Conservation (phyloP, 2,329 filamentous ascomycete genomes). For the Neonectria coccinea region DNA sequence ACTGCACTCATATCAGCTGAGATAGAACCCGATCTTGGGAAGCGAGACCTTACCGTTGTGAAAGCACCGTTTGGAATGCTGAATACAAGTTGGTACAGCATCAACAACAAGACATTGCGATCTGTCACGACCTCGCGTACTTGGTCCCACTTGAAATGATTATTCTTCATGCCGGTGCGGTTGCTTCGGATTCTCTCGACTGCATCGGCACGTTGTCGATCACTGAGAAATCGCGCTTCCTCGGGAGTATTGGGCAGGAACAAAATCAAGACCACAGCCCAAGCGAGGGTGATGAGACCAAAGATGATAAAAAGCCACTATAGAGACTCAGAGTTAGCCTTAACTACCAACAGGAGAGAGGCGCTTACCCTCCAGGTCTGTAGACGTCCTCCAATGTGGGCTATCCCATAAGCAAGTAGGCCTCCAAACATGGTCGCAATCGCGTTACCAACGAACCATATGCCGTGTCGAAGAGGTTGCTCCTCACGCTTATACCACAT, state of each 20-base stretch:
- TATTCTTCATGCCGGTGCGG: slow-evolving; percentile 39
- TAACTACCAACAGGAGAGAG: neutral
- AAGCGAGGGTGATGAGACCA: slow-evolving; percentile 36
- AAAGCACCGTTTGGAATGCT: slow-evolving; percentile 40
- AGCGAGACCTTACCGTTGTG: slow-evolving; percentile 29
- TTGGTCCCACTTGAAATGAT: slow-evolving; percentile 39
- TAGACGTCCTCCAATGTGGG: slow-evolving; percentile 33
- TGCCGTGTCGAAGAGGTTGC: slow-evolving; percentile 39
- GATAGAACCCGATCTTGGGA: accelerated
- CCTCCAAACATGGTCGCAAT: slow-evolving; percentile 40
- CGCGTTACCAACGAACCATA: slow-evolving; percentile 41
- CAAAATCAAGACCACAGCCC: slow-evolving; percentile 28
- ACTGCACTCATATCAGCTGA: slow-evolving; percentile 23
- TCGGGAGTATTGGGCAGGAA: slow-evolving; percentile 37
- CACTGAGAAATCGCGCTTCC: slow-evolving; percentile 33
- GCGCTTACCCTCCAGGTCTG: slow-evolving; percentile 35
- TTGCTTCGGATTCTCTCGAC: slow-evolving; percentile 36
- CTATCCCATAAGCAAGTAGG: slow-evolving; percentile 37
- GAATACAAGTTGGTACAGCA: slow-evolving; percentile 35
- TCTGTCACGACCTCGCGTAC: slow-evolving; percentile 37
- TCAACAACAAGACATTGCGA: slow-evolving; percentile 36
- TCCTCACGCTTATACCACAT: slow-evolving; percentile 43
- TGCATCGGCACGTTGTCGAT: slow-evolving; percentile 31
- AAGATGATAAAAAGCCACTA: slow-evolving; percentile 43
- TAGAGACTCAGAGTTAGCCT: neutral